These are phyloP conservation scores for Entophlyctis luteolus DNA, from an alignment of 192 early-diverging fungal species.

Conservation along the genomic window DNA sequence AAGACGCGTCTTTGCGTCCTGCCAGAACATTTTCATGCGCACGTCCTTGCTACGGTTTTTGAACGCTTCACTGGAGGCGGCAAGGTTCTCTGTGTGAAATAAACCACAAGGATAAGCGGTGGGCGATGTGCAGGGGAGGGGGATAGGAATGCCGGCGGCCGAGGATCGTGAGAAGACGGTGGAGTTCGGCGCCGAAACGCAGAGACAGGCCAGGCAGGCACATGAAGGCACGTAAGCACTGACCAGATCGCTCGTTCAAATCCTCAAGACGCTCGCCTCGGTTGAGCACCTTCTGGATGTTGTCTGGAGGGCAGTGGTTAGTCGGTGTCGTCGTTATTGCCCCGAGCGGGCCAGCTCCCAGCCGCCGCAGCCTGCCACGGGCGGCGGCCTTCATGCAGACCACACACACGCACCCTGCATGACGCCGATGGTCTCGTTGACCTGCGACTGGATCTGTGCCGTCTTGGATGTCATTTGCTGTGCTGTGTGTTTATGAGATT, in stretches of 20 bases:
- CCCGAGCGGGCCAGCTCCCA: background rate
- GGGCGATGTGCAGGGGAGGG: background rate
- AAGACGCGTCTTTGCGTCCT: conserved; percentile 91
- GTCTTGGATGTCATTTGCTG: conserved; percentile 4
- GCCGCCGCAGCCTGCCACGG: background rate
- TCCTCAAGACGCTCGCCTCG: conserved; percentile 15
- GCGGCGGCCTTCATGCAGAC: background rate
- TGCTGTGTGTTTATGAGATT: background rate
- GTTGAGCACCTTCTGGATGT: conserved; percentile 15
- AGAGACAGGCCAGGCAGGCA: background rate
- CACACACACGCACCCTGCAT: conserved; percentile 1
- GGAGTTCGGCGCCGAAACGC: background rate
- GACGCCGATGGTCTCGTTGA: conserved; percentile 17
- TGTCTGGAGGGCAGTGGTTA: conserved; percentile 4
- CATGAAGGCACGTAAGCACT: background rate
- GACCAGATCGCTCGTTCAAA: conserved; percentile 16
- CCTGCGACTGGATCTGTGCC: conserved; percentile 17
- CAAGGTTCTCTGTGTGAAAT: conserved; percentile 74
- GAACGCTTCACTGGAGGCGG: conserved; percentile 68
- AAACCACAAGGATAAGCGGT: background rate
- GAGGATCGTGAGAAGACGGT: too few species aligned
- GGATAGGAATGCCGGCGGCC: background rate
- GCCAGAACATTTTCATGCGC: conserved; percentile 93
- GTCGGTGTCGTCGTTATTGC: background rate
- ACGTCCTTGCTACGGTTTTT: conserved; percentile 70